These are phyloP conservation scores for Starmerella sp. DNA, from an alignment of 805 yeast genomes.

Conservation along the genomic window DNA sequence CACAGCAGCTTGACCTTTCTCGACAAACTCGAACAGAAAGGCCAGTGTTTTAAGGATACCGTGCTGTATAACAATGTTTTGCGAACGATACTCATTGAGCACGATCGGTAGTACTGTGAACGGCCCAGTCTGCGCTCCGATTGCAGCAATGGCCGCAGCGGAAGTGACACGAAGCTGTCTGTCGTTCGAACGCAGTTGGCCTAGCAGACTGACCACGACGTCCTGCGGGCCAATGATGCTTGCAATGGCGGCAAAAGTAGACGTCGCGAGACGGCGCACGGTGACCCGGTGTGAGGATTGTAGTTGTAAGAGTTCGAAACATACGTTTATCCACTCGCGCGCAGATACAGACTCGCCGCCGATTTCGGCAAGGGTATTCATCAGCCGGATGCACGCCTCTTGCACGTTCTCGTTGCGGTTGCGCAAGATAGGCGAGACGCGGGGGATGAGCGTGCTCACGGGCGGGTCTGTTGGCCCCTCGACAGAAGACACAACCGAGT, in stretches of 20 bases:
- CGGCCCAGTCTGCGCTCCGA: conserved; percentile 86
- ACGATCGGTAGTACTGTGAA: conserved; percentile 88
- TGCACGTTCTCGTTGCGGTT: conserved; percentile 88
- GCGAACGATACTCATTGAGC: conserved; percentile 89
- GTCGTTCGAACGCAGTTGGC: conserved; percentile 82
- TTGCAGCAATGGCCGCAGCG: conserved; percentile 95
- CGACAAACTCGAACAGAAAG: conserved; percentile 87
- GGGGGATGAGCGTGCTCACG: conserved; percentile 67
- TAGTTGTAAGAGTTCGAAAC: conserved; percentile 83
- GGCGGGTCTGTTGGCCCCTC: conserved; percentile 44
- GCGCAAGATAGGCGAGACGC: conserved; percentile 80
- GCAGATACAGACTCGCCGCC: conserved; percentile 79
- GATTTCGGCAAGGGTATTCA: conserved; percentile 56
- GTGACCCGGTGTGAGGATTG: conserved; percentile 66
- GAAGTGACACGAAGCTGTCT: conserved; percentile 94
- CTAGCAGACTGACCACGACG: conserved; percentile 69
- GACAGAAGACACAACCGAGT: conserved; percentile 39
- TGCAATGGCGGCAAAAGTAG: conserved; percentile 84
- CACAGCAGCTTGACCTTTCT: conserved; percentile 46
- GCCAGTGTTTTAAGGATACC: conserved; percentile 87
- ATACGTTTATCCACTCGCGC: conserved; percentile 94
- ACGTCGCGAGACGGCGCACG: conserved; percentile 74
- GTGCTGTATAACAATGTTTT: conserved; percentile 86
- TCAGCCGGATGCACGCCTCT: conserved; percentile 62
- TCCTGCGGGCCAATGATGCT: conserved; percentile 93